Conservation (phyloP, 768 basidiomycete species). For the Tylopilus sp. region DNA sequence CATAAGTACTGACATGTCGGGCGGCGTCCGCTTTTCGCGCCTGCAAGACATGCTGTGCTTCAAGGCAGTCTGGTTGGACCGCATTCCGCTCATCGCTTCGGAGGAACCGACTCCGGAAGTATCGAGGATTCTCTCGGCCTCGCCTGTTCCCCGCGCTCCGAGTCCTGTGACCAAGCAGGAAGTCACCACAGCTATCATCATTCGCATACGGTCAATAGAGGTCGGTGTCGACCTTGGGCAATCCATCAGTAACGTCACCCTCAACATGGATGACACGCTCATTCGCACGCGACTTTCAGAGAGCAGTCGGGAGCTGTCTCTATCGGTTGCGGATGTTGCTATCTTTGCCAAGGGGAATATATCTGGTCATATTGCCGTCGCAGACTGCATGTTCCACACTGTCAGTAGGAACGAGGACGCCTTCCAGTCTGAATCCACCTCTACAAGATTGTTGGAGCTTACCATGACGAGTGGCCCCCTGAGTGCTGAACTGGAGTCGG, state of each 20-base stretch:
- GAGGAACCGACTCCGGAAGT: conserved; percentile 25
- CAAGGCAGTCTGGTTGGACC: conserved; percentile 93
- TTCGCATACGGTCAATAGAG: conserved; percentile 70
- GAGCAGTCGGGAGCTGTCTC: conserved; percentile 55
- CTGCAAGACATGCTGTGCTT: conserved; percentile 91
- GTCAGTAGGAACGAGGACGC: conserved; percentile 52
- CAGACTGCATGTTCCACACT: conserved; percentile 75
- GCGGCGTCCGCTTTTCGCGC: conserved; percentile 76
- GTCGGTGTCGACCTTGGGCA: conserved; percentile 83
- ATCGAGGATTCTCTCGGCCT: conserved; percentile 16
- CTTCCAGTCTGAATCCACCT: conserved; percentile 30
- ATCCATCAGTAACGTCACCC: conserved; percentile 68
- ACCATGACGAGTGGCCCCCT: conserved; percentile 72
- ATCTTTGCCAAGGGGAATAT: conserved; percentile 64
- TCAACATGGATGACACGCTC: conserved; percentile 62
- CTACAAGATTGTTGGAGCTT: conserved; percentile 63
- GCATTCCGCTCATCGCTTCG: conserved; percentile 69
- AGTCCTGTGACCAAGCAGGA: conserved; percentile 33
- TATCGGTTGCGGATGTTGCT: conserved; percentile 56
- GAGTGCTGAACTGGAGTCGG: conserved; percentile 66
- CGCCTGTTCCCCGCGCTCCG: conserved; percentile 11
- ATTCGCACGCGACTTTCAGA: conserved; percentile 67
- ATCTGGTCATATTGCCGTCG: conserved; percentile 63
- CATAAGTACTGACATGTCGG: conserved; percentile 82
- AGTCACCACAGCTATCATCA: conserved; percentile 59